These are phyloP conservation scores for Tricholoma saponaceum DNA, from an alignment of 768 basidiomycete species.

Conservation along the genomic window DNA sequence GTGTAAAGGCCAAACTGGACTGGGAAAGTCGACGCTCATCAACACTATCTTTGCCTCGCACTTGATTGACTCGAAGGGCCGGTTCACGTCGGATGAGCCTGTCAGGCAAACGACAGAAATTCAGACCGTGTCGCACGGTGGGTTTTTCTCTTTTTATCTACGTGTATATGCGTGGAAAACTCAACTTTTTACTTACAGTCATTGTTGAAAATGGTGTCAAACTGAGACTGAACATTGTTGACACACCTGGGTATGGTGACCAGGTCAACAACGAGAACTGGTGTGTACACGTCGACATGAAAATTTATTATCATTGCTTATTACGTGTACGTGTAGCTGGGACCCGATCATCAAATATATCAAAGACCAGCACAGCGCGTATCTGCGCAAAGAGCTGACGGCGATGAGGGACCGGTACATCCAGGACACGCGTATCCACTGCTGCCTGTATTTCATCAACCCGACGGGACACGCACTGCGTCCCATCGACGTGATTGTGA, in stretches of 20 bases:
- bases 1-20: constrained; percentile 88
- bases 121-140: constrained; percentile 91
- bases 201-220: constrained; percentile 96
- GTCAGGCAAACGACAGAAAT: constrained; percentile 97
- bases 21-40: constrained; percentile 97
- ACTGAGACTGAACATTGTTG: constrained; percentile 94
- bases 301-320: constrained; percentile 1
- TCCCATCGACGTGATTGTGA: constrained; percentile 95
- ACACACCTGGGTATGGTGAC: constrained; percentile 98
- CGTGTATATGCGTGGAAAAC: not conserved
- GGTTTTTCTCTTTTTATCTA: constrained; percentile 23
- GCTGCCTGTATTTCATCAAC: constrained; percentile 97
- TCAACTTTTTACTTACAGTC: constrained; percentile 43
- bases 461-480: constrained; percentile 97
- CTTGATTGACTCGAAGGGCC: constrained; percentile 96
- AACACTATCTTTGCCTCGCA: constrained; percentile 99
- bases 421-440: constrained; percentile 97
- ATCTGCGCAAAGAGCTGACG: constrained; percentile 97
- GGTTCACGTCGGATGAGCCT: constrained; percentile 80
- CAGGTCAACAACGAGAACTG: constrained; percentile 99
- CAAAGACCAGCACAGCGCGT: constrained; percentile 98
- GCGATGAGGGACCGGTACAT: constrained; percentile 99
- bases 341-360: constrained; percentile 99
- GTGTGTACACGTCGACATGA: constrained; percentile 37
- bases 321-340: constrained; percentile 58